These are phyloP conservation scores for Hypoxylon rubiginosum DNA, from an alignment of 2,329 filamentous ascomycete genomes.

Conservation along the genomic window DNA sequence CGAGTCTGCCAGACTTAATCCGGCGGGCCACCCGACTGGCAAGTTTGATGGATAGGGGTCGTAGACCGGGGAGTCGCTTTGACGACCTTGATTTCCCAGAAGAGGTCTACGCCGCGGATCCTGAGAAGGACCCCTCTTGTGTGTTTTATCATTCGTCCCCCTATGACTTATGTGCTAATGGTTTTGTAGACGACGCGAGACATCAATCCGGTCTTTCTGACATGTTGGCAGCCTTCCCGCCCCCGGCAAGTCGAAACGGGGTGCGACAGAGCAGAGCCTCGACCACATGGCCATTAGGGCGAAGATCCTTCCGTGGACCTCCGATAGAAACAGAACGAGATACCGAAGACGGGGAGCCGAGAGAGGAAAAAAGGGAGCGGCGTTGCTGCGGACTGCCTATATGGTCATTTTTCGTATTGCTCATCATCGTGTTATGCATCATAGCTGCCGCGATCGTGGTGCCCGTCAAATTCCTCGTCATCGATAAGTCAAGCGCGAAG, in stretches of 20 bases:
- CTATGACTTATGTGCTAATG: slow-evolving; percentile 32
- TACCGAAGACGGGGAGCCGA: slow-evolving; percentile 20
- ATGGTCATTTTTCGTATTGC: slow-evolving; percentile 78
- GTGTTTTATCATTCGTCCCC: slow-evolving; percentile 39
- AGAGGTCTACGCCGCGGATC: slow-evolving; percentile 57
- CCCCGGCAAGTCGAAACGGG: slow-evolving; percentile 63
- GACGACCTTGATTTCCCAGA: slow-evolving; percentile 67
- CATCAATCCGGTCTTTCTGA: slow-evolving; percentile 70
- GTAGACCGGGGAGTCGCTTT: slow-evolving; percentile 70
- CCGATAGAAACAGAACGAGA: slow-evolving; percentile 21
- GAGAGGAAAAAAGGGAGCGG: slow-evolving; percentile 58
- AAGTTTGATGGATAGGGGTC: slow-evolving; percentile 87
- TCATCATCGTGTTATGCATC: slow-evolving; percentile 76
- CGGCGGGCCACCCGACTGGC: slow-evolving; percentile 87
- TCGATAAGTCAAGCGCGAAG: slow-evolving; percentile 60
- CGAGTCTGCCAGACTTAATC: slow-evolving; percentile 92
- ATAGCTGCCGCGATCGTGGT: slow-evolving; percentile 86
- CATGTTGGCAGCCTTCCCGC: slow-evolving; percentile 75
- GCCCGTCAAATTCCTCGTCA: slow-evolving; percentile 76
- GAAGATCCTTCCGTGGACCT: slow-evolving; percentile 45
- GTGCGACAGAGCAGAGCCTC: slow-evolving; percentile 62
- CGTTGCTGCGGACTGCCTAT: slow-evolving; percentile 87
- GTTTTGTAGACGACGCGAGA: slow-evolving; percentile 54
- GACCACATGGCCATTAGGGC: slow-evolving; percentile 63
- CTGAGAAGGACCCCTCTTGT: slow-evolving; percentile 59